Evolutionary conservation across 1,284 basidiomycete genomes (phyloP).

Genomic region (Schizophyllum amplum): DNA sequence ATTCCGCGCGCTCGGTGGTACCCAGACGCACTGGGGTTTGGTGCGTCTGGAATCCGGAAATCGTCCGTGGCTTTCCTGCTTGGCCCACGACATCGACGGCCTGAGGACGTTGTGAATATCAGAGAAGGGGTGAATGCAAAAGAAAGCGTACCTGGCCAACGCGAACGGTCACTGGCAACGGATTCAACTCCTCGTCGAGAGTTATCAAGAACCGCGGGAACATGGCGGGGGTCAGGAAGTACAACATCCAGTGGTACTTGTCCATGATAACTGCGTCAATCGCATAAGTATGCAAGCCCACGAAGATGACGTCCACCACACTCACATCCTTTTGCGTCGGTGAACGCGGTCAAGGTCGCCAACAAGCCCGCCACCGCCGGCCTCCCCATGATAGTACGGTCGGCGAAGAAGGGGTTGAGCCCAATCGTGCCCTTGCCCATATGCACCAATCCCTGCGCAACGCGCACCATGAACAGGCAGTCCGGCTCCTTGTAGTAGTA

Average conservation of each 20-base stretch:
- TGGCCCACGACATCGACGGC: constrained; percentile 88
- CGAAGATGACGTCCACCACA: constrained; percentile 15
- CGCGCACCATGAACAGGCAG: constrained; percentile 93
- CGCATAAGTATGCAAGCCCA: constrained; percentile 5
- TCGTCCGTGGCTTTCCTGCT: constrained; percentile 86
- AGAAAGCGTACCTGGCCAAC: constrained; percentile 72
- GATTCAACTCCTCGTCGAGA: constrained; percentile 85
- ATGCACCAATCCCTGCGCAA: constrained; percentile 94
- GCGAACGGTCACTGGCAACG: constrained; percentile 84
- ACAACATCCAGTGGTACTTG: constrained; percentile 98
- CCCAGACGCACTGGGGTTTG: constrained; percentile 92
- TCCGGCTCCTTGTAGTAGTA: constrained; percentile 99
- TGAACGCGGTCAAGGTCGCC: constrained; percentile 86
- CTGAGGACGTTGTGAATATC: constrained; percentile 25
- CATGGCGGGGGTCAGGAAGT: constrained; percentile 93
- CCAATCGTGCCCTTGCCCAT: constrained; percentile 99
- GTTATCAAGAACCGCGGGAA: constrained; percentile 98
- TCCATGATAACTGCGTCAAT: constrained; percentile 72
- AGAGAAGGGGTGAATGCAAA: constrained; percentile 4
- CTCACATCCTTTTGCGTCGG: constrained; percentile 88
- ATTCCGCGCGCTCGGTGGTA: constrained; percentile 88
- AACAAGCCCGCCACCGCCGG: constrained; percentile 90
- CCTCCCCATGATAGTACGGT: constrained; percentile 85
- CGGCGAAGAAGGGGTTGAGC: constrained; percentile 96
- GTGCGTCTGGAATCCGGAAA: constrained; percentile 96